A percentile compares a stretch with the other conserved stretches of the same genome.
Evolutionary conservation across 192 early-diverging fungal species (phyloP).

Genomic region (Dimargaris verticillata): DNA sequence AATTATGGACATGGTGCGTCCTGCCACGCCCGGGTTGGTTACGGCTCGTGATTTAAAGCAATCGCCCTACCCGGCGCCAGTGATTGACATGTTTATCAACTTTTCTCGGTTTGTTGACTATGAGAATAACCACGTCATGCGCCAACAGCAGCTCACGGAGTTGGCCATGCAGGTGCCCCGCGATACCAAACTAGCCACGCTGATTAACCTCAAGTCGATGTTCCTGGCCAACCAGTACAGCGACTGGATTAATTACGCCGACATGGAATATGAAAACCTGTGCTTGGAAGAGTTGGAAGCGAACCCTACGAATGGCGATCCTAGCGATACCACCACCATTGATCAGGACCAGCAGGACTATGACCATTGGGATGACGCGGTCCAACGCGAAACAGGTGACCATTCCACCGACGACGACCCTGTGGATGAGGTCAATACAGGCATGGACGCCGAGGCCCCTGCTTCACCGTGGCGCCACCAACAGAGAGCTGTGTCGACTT

Average conservation of each 20-base stretch:
- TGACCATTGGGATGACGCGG: not conserved
- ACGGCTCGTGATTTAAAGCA: conserved; percentile 27
- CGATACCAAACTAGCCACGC: conserved; percentile 18
- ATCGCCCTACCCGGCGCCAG: conserved; percentile 20
- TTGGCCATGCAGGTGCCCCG: conserved; percentile 26
- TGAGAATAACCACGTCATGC: conserved; percentile 24
- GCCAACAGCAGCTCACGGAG: conserved; percentile 28
- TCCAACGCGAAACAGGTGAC: too few species aligned
- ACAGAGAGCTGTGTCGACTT: too few species aligned
- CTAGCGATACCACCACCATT: not conserved
- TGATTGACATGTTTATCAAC: conserved; percentile 33
- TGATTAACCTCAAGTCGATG: conserved; percentile 26
- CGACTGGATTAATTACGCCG: conserved; percentile 31
- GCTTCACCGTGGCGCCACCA: too few species aligned
- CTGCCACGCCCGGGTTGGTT: conserved; percentile 22
- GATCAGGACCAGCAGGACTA: not conserved
- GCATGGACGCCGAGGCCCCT: too few species aligned
- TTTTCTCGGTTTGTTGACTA: conserved; percentile 28
- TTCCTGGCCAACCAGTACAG: conserved; percentile 27
- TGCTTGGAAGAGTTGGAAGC: conserved; percentile 21
- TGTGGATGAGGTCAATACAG: too few species aligned
- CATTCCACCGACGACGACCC: too few species aligned
- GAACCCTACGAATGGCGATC: not conserved
- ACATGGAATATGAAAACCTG: conserved; percentile 28
- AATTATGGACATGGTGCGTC: conserved; percentile 28